A percentile compares a stretch with the other conserved stretches of the same genome.
These are phyloP conservation scores for Puccinia hordei DNA, from an alignment of 1,284 basidiomycete species.

Conservation along the genomic window DNA sequence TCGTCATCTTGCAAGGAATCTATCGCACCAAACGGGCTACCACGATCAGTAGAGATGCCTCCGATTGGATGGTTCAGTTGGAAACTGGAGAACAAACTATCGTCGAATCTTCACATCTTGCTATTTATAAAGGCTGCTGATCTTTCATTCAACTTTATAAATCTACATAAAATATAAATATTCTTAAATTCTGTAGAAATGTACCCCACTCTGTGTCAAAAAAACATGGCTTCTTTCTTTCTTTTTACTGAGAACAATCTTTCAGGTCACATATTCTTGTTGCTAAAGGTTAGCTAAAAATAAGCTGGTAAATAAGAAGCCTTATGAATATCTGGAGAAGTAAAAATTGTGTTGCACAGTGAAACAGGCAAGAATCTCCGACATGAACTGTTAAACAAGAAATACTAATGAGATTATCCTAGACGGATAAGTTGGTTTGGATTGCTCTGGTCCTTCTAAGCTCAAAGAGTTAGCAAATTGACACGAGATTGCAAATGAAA, in stretches of 20 bases:
- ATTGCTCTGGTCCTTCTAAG: no score
- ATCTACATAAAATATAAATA: neutral
- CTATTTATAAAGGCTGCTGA: slow-evolving; percentile 43
- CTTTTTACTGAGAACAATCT: neutral
- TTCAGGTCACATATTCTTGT: no score
- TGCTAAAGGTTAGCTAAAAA: no score
- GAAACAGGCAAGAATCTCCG: no score
- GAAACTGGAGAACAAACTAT: slow-evolving; percentile 51
- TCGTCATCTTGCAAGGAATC: slow-evolving; percentile 53
- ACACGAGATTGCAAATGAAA: no score
- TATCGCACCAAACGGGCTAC: slow-evolving; percentile 52
- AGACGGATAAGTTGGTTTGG: no score
- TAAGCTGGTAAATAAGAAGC: no score
- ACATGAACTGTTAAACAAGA: no score
- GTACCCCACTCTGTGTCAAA: neutral
- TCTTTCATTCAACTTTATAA: neutral
- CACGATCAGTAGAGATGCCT: slow-evolving; percentile 53
- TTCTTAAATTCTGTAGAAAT: neutral
- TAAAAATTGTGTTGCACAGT: no score
- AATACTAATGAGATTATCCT: no score
- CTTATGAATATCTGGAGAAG: no score
- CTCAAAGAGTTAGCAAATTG: no score
- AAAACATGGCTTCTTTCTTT: neutral
- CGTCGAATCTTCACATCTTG: slow-evolving; percentile 47
- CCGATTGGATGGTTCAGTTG: slow-evolving; percentile 54